Evolutionary conservation across 495 filamentous ascomycete genomes (phyloP).

Genomic region (Aspergillus leporis): DNA sequence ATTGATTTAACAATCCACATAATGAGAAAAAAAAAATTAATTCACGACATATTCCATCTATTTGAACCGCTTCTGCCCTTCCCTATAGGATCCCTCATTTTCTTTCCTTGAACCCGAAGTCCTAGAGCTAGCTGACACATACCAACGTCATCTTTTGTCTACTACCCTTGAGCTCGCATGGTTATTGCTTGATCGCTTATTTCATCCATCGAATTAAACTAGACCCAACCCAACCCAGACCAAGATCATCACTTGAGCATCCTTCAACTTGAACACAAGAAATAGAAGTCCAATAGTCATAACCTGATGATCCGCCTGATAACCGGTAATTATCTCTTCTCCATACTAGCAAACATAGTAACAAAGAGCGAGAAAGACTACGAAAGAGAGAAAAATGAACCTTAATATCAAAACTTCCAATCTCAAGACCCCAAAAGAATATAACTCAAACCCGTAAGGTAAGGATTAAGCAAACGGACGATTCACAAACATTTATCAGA

Average conservation of each 20-base stretch:
- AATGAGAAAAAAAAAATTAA: slow-evolving; percentile 4
- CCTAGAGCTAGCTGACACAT: too few species aligned
- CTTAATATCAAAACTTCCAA: background rate
- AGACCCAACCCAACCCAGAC: background rate
- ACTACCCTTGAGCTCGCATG: background rate
- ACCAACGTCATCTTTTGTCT: too few species aligned
- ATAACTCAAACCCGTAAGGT: background rate
- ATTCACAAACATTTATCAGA: background rate
- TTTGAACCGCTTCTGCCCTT: background rate
- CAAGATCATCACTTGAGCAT: too few species aligned
- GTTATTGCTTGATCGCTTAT: background rate
- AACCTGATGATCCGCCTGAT: too few species aligned
- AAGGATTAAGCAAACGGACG: background rate
- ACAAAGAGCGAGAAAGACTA: too few species aligned
- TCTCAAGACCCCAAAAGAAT: background rate
- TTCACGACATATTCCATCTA: background rate
- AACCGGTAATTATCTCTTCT: too few species aligned
- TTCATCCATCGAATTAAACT: background rate
- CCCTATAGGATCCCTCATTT: too few species aligned
- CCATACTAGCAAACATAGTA: too few species aligned
- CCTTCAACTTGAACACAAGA: background rate
- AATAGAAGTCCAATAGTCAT: background rate
- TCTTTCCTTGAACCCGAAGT: too few species aligned
- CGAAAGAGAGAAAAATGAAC: background rate
- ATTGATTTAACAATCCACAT: slow-evolving; percentile 10